Evolutionary conservation across 768 basidiomycete species (phyloP).

Genomic region (Pilatotrama ljubarskyi): DNA sequence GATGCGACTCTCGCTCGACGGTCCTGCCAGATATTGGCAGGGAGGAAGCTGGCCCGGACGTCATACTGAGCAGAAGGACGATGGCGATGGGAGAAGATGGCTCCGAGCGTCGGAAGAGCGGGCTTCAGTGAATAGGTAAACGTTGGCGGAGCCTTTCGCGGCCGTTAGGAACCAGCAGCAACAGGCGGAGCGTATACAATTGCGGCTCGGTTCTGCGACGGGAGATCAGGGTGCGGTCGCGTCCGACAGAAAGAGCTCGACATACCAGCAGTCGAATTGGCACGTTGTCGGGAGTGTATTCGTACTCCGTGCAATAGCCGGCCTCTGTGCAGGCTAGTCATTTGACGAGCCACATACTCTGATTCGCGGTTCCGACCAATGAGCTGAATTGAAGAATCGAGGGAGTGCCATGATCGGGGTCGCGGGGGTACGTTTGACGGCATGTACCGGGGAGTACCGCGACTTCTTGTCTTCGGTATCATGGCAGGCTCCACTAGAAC

Average conservation of each 20-base stretch:
- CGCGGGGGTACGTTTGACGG: background rate
- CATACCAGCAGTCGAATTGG: too few species aligned
- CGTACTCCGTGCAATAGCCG: too few species aligned
- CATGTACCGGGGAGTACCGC: background rate
- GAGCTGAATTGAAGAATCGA: background rate
- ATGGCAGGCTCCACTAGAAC: background rate
- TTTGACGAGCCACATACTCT: too few species aligned
- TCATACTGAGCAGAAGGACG: background rate
- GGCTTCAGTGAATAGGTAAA: slow-evolving; percentile 2
- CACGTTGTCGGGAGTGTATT: too few species aligned
- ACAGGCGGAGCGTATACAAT: background rate
- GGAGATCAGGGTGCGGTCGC: background rate
- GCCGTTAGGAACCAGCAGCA: background rate
- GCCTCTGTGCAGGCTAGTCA: too few species aligned
- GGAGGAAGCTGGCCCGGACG: background rate
- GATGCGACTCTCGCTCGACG: background rate
- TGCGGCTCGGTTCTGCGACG: background rate
- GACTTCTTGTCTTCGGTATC: background rate
- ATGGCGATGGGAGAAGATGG: background rate
- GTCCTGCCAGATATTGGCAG: background rate
- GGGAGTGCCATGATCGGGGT: background rate
- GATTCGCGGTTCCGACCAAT: too few species aligned
- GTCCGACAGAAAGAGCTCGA: background rate
- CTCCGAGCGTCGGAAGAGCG: background rate
- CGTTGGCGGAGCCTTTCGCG: slow-evolving; percentile 2